Evolutionary conservation across 169 alveolate genomes (phyloP), one percentile per base, ranked within the genome.

Genomic region (Cryptosporidium sp.): DNA sequence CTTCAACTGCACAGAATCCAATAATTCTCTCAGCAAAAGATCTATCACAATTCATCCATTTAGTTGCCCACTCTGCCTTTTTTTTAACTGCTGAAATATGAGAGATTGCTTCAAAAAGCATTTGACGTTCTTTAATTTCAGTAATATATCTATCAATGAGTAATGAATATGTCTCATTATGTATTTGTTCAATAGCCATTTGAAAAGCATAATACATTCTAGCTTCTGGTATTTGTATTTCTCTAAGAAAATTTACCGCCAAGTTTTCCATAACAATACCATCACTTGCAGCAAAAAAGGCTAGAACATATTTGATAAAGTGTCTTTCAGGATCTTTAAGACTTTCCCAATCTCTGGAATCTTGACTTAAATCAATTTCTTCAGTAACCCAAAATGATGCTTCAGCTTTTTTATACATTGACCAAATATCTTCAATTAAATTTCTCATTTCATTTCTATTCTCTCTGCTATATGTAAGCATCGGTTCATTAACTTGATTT

Each of bases 301-400:
- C 99, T 39, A 98, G 94, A 26, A 98, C 99, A 86, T 96, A 94
- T 86, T 97, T 97, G 33, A 97, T 97, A 93, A 97, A 97, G 94
- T 97, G 99, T 62, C 91, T 93, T 91, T 97, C 99, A 45, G 95
- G 96, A 10, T 93, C 95, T 37, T 91, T 96, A 69, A 97, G 95
- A 23, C 85, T 91, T 85, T 95, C 98, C 99, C 99, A 98, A 93
- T 98, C 99, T 71, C 94, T 95, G 51, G 94, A 67, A 86, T 98
- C 99, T 70, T 96, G 95, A 29, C 96, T 94, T 59, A 98, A 93
- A 93, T 98, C 99, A 50, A 98, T 97, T 91, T 98, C 99, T 71
- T 98, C 99, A 2, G 99, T 98, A 2, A 99, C 97, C 99, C 99
- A 98, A 91, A 98, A 98, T 23, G 98, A 94, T 12, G 99, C 99